Evolutionary conservation across 2,329 filamentous ascomycete genomes (phyloP).

Genomic region (Penicillium brevicompactum): DNA sequence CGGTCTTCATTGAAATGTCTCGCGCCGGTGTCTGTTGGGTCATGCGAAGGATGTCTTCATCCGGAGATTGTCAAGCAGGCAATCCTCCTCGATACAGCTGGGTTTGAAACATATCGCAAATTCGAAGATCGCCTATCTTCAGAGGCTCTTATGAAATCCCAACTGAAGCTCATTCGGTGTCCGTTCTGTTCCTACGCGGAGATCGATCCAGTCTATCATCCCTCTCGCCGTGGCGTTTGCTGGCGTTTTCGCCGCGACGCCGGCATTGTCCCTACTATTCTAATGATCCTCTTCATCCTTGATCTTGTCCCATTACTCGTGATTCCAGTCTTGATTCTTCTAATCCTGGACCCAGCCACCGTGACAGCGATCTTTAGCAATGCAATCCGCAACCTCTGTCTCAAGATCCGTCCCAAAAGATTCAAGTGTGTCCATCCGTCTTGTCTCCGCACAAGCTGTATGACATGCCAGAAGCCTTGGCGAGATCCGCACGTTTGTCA

Average conservation of each 20-base stretch:
- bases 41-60: constrained; percentile 73
- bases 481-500: constrained; percentile 87
- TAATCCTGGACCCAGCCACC: constrained; percentile 57
- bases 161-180: constrained; percentile 76
- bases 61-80: constrained; percentile 71
- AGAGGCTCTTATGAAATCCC: constrained; percentile 72
- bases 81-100: constrained; percentile 68
- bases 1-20: constrained; percentile 78
- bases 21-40: constrained; percentile 68
- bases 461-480: constrained; percentile 81
- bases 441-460: constrained; percentile 74
- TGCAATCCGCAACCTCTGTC: constrained; percentile 68
- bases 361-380: constrained; percentile 55
- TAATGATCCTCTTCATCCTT: constrained; percentile 45
- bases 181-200: constrained; percentile 93
- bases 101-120: constrained; percentile 69
- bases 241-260: constrained; percentile 62
- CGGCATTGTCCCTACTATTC: constrained; percentile 54
- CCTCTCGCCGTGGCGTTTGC: constrained; percentile 52
- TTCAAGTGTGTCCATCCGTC: constrained; percentile 74
- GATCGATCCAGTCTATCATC: constrained; percentile 74
- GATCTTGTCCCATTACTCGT: constrained; percentile 48
- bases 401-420: constrained; percentile 70
- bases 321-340: constrained; percentile 58
- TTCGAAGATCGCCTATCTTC: constrained; percentile 79